A percentile compares a stretch with the other conserved stretches of the same genome.
phyloP scores from a whole-genome alignment of 768 basidiomycete genomes.

The Xerocomellus intermedius region DNA sequence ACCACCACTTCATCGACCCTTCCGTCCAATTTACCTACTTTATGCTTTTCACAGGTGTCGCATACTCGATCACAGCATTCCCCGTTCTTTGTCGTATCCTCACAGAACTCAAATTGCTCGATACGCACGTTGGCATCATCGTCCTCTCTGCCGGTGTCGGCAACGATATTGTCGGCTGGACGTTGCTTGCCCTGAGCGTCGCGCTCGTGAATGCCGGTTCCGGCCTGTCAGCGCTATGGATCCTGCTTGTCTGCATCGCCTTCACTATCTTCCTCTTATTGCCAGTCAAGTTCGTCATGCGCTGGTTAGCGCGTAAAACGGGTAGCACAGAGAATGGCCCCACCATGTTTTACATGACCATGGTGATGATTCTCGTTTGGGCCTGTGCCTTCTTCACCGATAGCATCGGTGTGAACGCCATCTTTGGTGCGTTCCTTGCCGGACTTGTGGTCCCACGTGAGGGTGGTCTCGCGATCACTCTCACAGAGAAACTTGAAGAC shows the following conservation, averaged over 20 bases:
- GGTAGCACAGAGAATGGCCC: slow-evolving; percentile 83
- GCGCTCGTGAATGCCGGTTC: slow-evolving; percentile 88
- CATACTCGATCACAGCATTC: slow-evolving; percentile 85
- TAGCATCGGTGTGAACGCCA: slow-evolving; percentile 87
- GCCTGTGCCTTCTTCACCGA: slow-evolving; percentile 92
- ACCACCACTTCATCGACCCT: slow-evolving; percentile 57
- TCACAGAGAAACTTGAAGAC: slow-evolving; percentile 98
- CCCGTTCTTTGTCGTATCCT: slow-evolving; percentile 86
- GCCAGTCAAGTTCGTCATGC: slow-evolving; percentile 57
- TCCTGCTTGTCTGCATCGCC: slow-evolving; percentile 74
- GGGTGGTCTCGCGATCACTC: slow-evolving; percentile 77
- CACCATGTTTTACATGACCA: slow-evolving; percentile 86
- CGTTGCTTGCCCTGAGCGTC: slow-evolving; percentile 83
- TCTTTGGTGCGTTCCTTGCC: slow-evolving; percentile 87
- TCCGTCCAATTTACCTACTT: slow-evolving; percentile 80
- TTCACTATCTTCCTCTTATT: slow-evolving; percentile 79
- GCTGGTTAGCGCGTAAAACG: slow-evolving; percentile 72
- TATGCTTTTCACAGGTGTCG: slow-evolving; percentile 91
- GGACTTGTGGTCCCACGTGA: slow-evolving; percentile 85
- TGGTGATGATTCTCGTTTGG: slow-evolving; percentile 77
- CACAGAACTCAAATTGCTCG: slow-evolving; percentile 86
- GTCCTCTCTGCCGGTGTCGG: slow-evolving; percentile 92
- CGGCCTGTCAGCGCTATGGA: slow-evolving; percentile 82
- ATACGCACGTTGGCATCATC: slow-evolving; percentile 89
- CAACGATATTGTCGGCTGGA: slow-evolving; percentile 87